Conservation (phyloP, 192 early-diverging fungal genomes). For the Tieghemiomyces parasiticus region DNA sequence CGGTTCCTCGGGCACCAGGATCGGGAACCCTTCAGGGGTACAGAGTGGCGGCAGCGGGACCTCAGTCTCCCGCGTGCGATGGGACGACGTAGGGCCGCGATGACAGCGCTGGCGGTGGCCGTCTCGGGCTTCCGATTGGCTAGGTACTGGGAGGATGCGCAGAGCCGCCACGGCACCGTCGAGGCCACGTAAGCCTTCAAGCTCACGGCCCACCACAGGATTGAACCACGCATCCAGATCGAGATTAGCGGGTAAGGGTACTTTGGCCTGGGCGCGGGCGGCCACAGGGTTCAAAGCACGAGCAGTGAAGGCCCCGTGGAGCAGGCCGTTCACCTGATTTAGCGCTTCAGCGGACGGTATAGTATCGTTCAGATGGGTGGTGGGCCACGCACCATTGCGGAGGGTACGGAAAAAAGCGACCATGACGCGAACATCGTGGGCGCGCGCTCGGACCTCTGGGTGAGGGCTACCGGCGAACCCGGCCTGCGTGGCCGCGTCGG, state of each 20-base stretch:
- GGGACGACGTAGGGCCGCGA: no score
- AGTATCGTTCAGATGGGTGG: constrained; percentile 13
- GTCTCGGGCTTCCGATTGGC: no score
- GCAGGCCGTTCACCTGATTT: constrained; percentile 33
- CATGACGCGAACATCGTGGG: constrained; percentile 17
- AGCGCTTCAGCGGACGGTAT: constrained; percentile 24
- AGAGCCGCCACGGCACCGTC: constrained; percentile 24
- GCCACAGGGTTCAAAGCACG: constrained; percentile 87
- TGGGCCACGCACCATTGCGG: neutral
- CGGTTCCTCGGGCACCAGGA: constrained; percentile 7
- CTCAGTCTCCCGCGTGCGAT: no score
- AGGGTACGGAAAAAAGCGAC: constrained; percentile 6
- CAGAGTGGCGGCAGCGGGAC: constrained; percentile 18
- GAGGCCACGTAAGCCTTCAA: constrained; percentile 15
- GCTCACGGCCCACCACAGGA: constrained; percentile 23
- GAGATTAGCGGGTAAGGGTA: constrained; percentile 73
- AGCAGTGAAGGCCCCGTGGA: constrained; percentile 51
- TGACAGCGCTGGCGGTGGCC: no score
- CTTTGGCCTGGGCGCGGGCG: constrained; percentile 74
- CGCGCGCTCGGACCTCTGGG: constrained; percentile 62
- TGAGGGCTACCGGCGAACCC: constrained; percentile 23
- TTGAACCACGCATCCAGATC: constrained; percentile 68
- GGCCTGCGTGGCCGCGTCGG: neutral
- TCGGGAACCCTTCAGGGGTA: constrained; percentile 16
- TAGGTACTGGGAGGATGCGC: no score